Evolutionary conservation across 805 yeast species (phyloP).

Genomic region (Suhomyces xylopsoci): DNA sequence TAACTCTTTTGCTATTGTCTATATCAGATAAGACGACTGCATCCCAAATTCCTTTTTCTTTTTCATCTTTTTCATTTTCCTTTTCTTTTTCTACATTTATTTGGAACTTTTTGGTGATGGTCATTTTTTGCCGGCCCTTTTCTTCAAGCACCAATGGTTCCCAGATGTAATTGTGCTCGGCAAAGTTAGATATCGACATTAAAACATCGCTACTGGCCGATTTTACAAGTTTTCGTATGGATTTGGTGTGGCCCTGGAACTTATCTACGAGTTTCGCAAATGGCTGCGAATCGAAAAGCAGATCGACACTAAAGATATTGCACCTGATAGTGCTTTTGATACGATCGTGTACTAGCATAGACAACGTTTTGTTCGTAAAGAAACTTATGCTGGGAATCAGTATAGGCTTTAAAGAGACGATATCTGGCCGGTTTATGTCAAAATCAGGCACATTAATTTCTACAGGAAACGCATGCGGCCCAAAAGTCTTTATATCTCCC

Average conservation of each 20-base stretch:
- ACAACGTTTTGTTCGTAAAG: conserved; percentile 8
- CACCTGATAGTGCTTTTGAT: conserved; percentile 32
- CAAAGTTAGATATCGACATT: conserved; percentile 38
- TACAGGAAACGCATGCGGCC: conserved; percentile 13
- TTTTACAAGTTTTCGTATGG: conserved; percentile 63
- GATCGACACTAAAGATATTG: conserved; percentile 11
- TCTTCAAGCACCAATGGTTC: conserved; percentile 31
- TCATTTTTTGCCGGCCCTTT: conserved; percentile 12
- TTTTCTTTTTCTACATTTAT: conserved; percentile 27
- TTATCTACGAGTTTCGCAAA: conserved; percentile 35
- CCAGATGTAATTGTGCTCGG: conserved; percentile 40
- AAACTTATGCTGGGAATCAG: conserved; percentile 11
- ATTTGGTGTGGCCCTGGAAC: conserved; percentile 83
- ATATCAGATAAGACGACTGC: conserved; percentile 20
- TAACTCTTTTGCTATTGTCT: neutral
- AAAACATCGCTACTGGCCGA: conserved; percentile 45
- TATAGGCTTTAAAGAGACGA: conserved; percentile 15
- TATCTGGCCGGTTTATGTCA: conserved; percentile 10
- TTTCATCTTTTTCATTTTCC: too few species aligned
- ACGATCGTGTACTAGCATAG: conserved; percentile 36
- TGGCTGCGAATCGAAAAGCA: neutral
- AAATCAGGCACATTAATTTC: neutral
- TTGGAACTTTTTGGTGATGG: conserved; percentile 33
- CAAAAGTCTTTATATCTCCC: conserved; percentile 10
- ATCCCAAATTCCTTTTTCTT: conserved; percentile 22